Evolutionary conservation across 371 early-diverging fungal species (phyloP), one percentile per base, ranked within the genome.

Genomic region (Haplosporangium sp.): DNA sequence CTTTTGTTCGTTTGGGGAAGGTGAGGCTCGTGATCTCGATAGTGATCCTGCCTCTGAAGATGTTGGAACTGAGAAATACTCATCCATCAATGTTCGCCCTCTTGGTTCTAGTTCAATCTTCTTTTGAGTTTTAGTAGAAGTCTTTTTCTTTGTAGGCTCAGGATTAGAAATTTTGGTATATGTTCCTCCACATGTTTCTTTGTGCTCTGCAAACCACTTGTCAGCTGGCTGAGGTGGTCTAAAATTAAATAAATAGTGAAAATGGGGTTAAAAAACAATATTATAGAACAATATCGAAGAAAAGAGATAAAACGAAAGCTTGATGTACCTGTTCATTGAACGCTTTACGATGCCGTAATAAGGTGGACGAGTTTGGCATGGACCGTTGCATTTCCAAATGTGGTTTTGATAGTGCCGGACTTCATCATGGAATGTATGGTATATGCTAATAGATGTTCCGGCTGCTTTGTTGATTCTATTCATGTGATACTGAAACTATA

Each of bases 161-260:
- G 92, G 90, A 19, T 82, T 86, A 2, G 86, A 61, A n/a, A 90
- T 87, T 65, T 92, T 92, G 34, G 62, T 75, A 63, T 84, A 92
- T 4, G 82, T 86, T 20, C 92, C 92, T 2, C 92, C 91, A 73
- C 92, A 92, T 15, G 77, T 84, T 34, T 13, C 27, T 72, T 89
- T 85, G 65, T 92, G 92, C 34, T 87, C 84, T 1, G 68, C 71
- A 73, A 75, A 93, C 93, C 93, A 93, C 13, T 71, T 40, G 71
- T 93, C 93, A 3, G 92, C 92, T 6, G 83, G 81, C 63, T 92
- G 93, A 0, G 92, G 93, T 4, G 88, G 84, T 61, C 93, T 87
- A 65, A 9, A 34, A 17, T 8, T 15, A 45, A 15, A 45, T 15
- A 45, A 20, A 17, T 7, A 61, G 38, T n/a, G 45, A 45, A 3